Base-by-base conservation (phyloP, 768 basidiomycete genomes). In the Amanita inopinata region DNA sequence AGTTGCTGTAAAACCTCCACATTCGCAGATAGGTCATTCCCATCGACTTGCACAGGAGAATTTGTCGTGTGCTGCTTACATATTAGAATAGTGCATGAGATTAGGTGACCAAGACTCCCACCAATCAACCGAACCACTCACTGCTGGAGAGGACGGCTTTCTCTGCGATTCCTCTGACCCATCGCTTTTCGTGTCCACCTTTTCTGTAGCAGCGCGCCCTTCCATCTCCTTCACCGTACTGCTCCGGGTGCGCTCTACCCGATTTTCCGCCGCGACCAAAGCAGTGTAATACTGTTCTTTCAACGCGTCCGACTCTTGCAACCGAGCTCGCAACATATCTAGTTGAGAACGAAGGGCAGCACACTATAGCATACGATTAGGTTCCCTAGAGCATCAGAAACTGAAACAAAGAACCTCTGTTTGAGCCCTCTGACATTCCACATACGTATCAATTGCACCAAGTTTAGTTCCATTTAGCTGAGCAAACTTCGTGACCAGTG, bases 101-200 rank as follows among this genome's bases (percentile, higher is more conserved):
- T 52, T 66, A 62, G 63, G 65, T 56, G 60, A 59, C 60, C 60
- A 63, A 63, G 63, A 66, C 68, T 74, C 77, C 75, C 77, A 79
- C 78, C 74, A 73, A 68, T 71, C 66, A 66, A 71, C 63, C 68
- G 64, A 69, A 66, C 69, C 70, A 82, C 83, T 76, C 73, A 84
- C 83, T 67, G 65, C 71, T 61, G 80, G 76, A 69, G 79, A 73
- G 65, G 71, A 75, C 61, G 72, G 69, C 61, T 65, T 66, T 52
- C 57, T 58, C 57, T 62, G 65, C 49, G 67, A 60, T 61, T 68
- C 71, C 67, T 73, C 73, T 58, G 62, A 61, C 56, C 50, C 53
- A 39, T 63, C 68, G 27, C 56, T 57, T 40, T 56, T 60, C 15
- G 54, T 54, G 12, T 63, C 53, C 31, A 50, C 46, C 49, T 56